A percentile compares a stretch with the other conserved stretches of the same genome.
Evolutionary conservation across 306 rosid genomes (phyloP).

Genomic region (Cucurbita pepo): DNA sequence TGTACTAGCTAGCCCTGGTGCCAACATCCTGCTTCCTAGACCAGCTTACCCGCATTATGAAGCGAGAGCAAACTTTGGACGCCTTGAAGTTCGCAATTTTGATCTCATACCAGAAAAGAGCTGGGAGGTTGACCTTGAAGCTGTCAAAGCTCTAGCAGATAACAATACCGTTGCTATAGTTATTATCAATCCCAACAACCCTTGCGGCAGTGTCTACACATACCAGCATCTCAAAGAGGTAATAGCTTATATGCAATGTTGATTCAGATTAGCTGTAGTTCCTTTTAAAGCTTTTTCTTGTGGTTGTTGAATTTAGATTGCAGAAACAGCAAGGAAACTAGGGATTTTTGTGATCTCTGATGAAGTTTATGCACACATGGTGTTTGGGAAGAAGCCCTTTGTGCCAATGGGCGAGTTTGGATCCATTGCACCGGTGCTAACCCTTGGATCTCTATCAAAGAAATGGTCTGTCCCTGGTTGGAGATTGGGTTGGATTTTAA

Average conservation of each 20-base stretch:
- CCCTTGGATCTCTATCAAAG: conserved; percentile 38
- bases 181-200: conserved; percentile 49
- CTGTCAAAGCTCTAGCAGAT: conserved; percentile 42
- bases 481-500: conserved; percentile 35
- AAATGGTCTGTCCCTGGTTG: conserved; percentile 32
- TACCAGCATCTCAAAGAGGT: conserved; percentile 45
- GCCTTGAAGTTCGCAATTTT: conserved; percentile 45
- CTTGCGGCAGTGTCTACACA: conserved; percentile 50
- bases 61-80: conserved; percentile 22
- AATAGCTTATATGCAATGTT: neutral
- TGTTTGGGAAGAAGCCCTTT: conserved; percentile 26
- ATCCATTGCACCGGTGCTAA: conserved; percentile 24
- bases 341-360: conserved; percentile 25
- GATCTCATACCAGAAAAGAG: conserved; percentile 38
- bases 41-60: conserved; percentile 53
- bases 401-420: conserved; percentile 33
- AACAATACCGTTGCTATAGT: conserved; percentile 48
- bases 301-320: conserved; percentile 11
- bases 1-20: conserved; percentile 43
- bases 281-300: neutral
- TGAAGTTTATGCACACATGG: conserved; percentile 26
- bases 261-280: neutral
- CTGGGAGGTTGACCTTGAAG: conserved; percentile 54
- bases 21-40: conserved; percentile 56
- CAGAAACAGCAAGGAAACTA: conserved; percentile 33